Percentiles rank a stretch among this genome's conserved stretches.
Evolutionary conservation across 495 filamentous ascomycete genomes (phyloP).

Genomic region (Podospora fimiseda): DNA sequence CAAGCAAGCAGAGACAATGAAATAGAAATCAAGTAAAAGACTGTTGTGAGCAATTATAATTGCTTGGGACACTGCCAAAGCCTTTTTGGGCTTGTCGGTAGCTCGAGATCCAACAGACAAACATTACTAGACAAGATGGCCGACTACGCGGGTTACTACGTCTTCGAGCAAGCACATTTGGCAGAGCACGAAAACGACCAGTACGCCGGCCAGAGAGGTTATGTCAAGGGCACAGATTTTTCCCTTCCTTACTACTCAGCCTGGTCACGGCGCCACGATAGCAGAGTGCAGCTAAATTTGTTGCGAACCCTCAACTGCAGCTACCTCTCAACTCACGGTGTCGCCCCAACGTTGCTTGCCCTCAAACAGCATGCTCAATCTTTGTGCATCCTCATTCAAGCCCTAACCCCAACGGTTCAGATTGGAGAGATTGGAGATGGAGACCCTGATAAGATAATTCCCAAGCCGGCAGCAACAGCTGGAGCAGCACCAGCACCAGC

Average conservation of each 20-base stretch:
- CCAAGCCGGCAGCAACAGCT: neutral
- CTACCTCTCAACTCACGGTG: conserved; percentile 42
- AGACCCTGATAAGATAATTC: neutral
- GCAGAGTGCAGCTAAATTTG: conserved; percentile 16
- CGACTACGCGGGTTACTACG: neutral
- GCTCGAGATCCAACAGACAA: too few species aligned
- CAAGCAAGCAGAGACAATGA: neutral
- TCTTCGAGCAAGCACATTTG: conserved; percentile 16
- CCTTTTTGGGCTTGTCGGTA: too few species aligned
- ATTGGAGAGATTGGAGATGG: conserved; percentile 22
- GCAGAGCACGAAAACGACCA: conserved; percentile 26
- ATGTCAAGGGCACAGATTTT: conserved; percentile 29
- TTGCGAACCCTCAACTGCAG: conserved; percentile 44
- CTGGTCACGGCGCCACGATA: conserved; percentile 20
- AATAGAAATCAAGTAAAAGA: neutral
- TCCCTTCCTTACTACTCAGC: conserved; percentile 27
- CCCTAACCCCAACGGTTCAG: conserved; percentile 29
- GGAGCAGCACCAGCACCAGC: neutral
- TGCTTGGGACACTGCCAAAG: neutral
- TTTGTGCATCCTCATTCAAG: conserved; percentile 42
- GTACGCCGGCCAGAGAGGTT: conserved; percentile 19
- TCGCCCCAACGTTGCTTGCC: conserved; percentile 42
- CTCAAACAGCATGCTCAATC: conserved; percentile 53
- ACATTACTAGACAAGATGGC: conserved; percentile 9
- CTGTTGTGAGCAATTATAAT: neutral